Percentiles rank a stretch among this genome's conserved stretches.
Conservation (phyloP, 2,329 filamentous ascomycete genomes). For the Pseudogymnoascus sp. region DNA sequence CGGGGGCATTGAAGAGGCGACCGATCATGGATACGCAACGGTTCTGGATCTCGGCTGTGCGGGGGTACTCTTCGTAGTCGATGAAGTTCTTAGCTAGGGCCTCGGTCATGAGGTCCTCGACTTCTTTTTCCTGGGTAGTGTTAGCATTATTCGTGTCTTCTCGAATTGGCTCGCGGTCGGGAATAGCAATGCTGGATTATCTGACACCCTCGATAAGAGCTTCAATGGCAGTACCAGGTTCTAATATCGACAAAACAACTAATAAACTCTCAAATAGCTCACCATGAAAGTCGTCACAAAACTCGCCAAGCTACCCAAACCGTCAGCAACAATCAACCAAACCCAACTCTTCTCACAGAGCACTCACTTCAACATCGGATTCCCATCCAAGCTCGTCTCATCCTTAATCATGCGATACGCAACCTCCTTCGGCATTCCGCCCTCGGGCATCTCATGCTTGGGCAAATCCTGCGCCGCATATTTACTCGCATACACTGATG, state of each 20-base stretch:
- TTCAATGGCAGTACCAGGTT: not conserved
- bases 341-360: not conserved
- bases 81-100: slow-evolving; percentile 94
- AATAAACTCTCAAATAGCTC: slow-evolving; percentile 27
- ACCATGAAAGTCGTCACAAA: slow-evolving; percentile 98
- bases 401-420: slow-evolving; percentile 98
- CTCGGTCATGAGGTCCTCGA: slow-evolving; percentile 91
- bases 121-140: slow-evolving; percentile 70
- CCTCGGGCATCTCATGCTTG: slow-evolving; percentile 77
- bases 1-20: slow-evolving; percentile 76
- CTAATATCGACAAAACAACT: not conserved
- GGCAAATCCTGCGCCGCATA: slow-evolving; percentile 80
- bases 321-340: slow-evolving; percentile 11
- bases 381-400: slow-evolving; percentile 84
- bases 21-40: slow-evolving; percentile 89
- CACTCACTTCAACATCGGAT: slow-evolving; percentile 73
- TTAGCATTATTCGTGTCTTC: not conserved
- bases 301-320: slow-evolving; percentile 62
- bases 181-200: not conserved
- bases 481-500: slow-evolving; percentile 70
- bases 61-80: slow-evolving; percentile 79
- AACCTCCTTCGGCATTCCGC: slow-evolving; percentile 83
- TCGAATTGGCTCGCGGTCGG: not conserved
- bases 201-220: not conserved
- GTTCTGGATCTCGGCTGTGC: slow-evolving; percentile 81